phyloP scores from a whole-genome alignment of 768 basidiomycete genomes.

The Russula vinacea region DNA sequence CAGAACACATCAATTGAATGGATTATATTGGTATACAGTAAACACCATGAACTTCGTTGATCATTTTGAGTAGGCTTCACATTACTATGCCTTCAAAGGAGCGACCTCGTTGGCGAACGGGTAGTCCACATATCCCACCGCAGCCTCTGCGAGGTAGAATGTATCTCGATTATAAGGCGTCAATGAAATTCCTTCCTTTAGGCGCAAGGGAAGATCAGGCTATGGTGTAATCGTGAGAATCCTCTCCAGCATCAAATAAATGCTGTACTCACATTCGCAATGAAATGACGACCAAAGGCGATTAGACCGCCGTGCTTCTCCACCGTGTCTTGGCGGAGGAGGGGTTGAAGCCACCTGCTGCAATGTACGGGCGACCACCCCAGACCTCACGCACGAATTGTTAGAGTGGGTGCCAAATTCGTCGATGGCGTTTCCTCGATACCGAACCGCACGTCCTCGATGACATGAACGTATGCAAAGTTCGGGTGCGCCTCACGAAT shows the following conservation, averaged over 20 bases:
- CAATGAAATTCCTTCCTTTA: slow-evolving; percentile 10
- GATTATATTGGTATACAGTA: too few species aligned
- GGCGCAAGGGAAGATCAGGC: slow-evolving; percentile 28
- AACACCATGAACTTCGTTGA: too few species aligned
- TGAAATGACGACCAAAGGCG: slow-evolving; percentile 20
- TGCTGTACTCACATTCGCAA: slow-evolving; percentile 16
- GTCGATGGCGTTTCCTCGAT: too few species aligned
- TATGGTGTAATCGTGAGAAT: neutral
- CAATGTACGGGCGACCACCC: slow-evolving; percentile 13
- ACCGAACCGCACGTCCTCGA: neutral
- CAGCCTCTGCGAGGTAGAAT: slow-evolving; percentile 15
- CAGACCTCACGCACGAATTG: slow-evolving; percentile 1
- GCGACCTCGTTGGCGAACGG: slow-evolving; percentile 9
- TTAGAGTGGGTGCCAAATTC: neutral
- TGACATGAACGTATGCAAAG: slow-evolving; percentile 18
- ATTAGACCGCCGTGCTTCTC: slow-evolving; percentile 19
- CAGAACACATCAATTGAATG: neutral
- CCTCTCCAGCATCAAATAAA: neutral
- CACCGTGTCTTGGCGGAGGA: slow-evolving; percentile 4
- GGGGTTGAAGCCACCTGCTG: slow-evolving; percentile 15
- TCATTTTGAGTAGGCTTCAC: neutral
- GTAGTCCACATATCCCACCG: slow-evolving; percentile 23
- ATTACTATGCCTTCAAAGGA: neutral
- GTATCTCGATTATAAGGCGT: slow-evolving; percentile 11
- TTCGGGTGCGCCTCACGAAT: slow-evolving; percentile 11